These are phyloP conservation scores for Beauveria rudraprayagi DNA, from an alignment of 2,329 filamentous ascomycete genomes.

Conservation along the genomic window DNA sequence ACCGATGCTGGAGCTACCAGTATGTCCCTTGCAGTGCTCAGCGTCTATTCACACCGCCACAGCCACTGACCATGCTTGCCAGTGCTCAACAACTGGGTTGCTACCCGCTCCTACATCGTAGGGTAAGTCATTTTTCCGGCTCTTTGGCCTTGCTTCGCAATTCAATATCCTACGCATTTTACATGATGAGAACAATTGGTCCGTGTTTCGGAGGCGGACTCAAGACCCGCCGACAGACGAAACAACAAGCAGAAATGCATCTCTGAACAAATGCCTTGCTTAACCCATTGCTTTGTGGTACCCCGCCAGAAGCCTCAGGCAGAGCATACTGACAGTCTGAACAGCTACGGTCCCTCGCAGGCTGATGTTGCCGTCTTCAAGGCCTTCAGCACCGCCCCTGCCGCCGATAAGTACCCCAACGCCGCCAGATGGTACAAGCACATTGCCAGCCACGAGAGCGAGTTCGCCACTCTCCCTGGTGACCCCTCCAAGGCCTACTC, in stretches of 20 bases:
- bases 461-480: slow-evolving; percentile 85
- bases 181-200: slow-evolving; percentile 79
- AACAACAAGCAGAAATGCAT: slow-evolving; percentile 64
- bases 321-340: background rate
- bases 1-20: slow-evolving; percentile 53
- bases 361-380: slow-evolving; percentile 96
- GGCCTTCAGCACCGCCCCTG: slow-evolving; percentile 68
- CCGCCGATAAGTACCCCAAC: slow-evolving; percentile 82
- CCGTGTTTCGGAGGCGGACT: slow-evolving; percentile 90
- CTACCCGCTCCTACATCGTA: slow-evolving; percentile 71
- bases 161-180: slow-evolving; percentile 3
- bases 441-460: slow-evolving; percentile 83
- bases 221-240: slow-evolving; percentile 86
- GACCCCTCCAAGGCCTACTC: slow-evolving; percentile 85
- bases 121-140: slow-evolving; percentile 52
- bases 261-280: slow-evolving; percentile 49
- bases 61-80: slow-evolving; percentile 26
- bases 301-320: background rate
- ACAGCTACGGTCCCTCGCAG: slow-evolving; percentile 64
- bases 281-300: background rate
- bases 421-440: slow-evolving; percentile 99
- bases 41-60: slow-evolving; percentile 19
- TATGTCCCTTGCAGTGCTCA: slow-evolving; percentile 23
- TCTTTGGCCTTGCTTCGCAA: background rate
- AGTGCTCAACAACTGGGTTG: slow-evolving; percentile 67